Evolutionary conservation across 495 filamentous ascomycete species (phyloP).

Genomic region (Trichoderma parareesei): DNA sequence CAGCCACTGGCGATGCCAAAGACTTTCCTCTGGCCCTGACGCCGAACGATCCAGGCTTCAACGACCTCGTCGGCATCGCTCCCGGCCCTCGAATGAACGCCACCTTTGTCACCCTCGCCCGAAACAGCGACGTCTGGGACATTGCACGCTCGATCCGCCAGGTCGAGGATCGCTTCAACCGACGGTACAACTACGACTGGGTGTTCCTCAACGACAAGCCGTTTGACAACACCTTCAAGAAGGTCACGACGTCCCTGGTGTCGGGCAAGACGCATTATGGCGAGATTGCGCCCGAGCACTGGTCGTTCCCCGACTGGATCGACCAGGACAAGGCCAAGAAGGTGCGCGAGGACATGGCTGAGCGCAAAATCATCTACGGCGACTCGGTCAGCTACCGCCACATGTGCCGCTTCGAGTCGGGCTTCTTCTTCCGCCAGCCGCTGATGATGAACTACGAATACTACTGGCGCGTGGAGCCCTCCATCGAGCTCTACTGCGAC

Average conservation of each 20-base stretch:
- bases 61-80: conserved; percentile 43
- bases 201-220: conserved; percentile 95
- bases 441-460: conserved; percentile 80
- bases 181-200: conserved; percentile 95
- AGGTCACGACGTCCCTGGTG: conserved; percentile 78
- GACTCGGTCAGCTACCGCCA: conserved; percentile 87
- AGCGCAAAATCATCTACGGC: conserved; percentile 87
- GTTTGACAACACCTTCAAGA: conserved; percentile 88
- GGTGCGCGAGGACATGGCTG: conserved; percentile 75
- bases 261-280: conserved; percentile 89
- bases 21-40: conserved; percentile 38
- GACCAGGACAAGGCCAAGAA: conserved; percentile 76
- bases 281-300: conserved; percentile 73
- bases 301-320: conserved; percentile 83
- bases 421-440: conserved; percentile 84
- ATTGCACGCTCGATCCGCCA: conserved; percentile 90
- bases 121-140: conserved; percentile 92
- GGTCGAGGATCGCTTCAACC: conserved; percentile 95
- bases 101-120: conserved; percentile 91
- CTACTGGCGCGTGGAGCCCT: conserved; percentile 90
- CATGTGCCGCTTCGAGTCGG: conserved; percentile 91
- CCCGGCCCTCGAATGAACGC: conserved; percentile 75
- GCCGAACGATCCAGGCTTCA: conserved; percentile 37
- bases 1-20: conserved; percentile 16
- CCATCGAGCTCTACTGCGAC: conserved; percentile 82